phyloP scores from a whole-genome alignment of 73 alveolate genomes.

The Tetrahymena malaccensis region DNA sequence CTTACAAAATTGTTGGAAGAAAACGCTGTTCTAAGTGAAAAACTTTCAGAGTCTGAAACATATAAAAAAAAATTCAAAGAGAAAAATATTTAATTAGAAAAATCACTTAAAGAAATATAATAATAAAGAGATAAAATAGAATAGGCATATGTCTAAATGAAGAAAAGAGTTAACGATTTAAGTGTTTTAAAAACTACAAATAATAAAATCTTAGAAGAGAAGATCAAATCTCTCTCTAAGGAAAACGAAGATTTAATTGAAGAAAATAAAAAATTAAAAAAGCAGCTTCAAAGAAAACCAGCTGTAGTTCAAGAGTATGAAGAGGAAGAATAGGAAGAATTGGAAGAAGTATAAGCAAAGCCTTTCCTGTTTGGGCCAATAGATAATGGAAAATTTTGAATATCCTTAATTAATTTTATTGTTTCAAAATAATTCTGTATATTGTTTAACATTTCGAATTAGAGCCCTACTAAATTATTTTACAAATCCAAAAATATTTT shows the following conservation, averaged over 20 bases:
- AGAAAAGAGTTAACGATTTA: conserved; percentile 31
- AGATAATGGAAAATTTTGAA: background rate
- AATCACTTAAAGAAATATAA: conserved; percentile 3
- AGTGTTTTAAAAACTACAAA: conserved; percentile 28
- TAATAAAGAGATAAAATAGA: conserved; percentile 12
- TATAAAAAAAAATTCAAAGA: conserved; percentile 13
- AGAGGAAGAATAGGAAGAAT: background rate
- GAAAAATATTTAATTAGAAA: conserved; percentile 12
- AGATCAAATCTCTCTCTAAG: background rate
- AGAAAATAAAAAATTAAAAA: background rate
- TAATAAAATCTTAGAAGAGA: conserved; percentile 24
- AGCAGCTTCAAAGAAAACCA: background rate
- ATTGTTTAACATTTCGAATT: no score
- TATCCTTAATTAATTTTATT: background rate
- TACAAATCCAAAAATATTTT: no score
- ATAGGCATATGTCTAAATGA: background rate
- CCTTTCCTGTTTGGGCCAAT: background rate
- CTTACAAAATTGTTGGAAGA: conserved; percentile 18
- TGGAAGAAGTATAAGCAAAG: background rate
- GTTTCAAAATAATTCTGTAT: background rate
- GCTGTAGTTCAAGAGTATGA: background rate
- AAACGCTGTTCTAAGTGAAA: conserved; percentile 15
- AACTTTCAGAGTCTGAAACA: conserved; percentile 20
- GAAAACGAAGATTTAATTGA: background rate
- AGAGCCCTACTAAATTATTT: no score